Conservation (phyloP, 2,329 filamentous ascomycete genomes). For the Plectosphaerella cucumerina region DNA sequence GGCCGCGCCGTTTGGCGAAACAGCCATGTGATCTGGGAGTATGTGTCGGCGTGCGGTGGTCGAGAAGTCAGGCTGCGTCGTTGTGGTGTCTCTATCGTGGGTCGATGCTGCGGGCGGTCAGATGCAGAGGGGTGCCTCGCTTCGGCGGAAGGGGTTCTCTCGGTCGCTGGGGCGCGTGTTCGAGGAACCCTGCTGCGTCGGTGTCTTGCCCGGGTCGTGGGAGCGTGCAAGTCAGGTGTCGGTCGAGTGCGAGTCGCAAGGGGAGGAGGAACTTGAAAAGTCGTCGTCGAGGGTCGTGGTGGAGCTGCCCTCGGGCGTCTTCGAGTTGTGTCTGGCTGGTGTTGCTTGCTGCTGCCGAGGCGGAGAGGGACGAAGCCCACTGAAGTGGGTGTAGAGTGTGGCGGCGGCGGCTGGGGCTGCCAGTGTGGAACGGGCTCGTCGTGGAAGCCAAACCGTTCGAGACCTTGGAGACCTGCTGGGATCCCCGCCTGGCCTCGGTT, state of each 20-base stretch:
- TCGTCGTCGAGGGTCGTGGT: no score
- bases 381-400: not conserved
- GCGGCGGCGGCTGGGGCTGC: not conserved
- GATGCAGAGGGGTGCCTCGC: not conserved
- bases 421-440: no score
- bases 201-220: no score
- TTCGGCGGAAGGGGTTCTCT: not conserved
- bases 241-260: not conserved
- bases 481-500: no score
- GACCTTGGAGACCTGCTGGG: no score
- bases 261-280: not conserved
- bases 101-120: not conserved
- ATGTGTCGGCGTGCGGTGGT: not conserved
- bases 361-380: not conserved
- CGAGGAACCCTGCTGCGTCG: not conserved
- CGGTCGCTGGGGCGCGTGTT: not conserved
- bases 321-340: not conserved
- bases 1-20: slow-evolving; percentile 24
- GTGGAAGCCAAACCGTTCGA: no score
- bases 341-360: not conserved
- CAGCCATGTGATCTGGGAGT: slow-evolving; percentile 21
- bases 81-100: not conserved
- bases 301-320: no score
- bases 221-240: not conserved
- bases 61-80: no score